Conservation (phyloP, 306 rosid genomes). For the Vigna reflexopilosa region DNA sequence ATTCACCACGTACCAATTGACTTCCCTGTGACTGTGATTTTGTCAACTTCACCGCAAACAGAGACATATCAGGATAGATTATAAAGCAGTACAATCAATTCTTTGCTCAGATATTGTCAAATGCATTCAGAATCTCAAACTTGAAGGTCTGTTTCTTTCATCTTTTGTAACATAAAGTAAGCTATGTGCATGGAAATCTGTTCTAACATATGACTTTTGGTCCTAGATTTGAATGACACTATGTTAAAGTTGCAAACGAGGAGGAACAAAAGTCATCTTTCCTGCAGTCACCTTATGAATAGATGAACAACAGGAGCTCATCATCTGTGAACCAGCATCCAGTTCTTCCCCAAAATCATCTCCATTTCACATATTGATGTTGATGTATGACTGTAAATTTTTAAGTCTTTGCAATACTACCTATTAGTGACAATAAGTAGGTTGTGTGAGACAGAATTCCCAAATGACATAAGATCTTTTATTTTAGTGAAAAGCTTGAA, state of each 20-base stretch:
- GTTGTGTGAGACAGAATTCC: slow-evolving; percentile 58
- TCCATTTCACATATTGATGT: slow-evolving; percentile 27
- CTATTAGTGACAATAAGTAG: slow-evolving; percentile 48
- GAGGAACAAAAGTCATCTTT: slow-evolving; percentile 13
- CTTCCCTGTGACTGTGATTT: too few species aligned
- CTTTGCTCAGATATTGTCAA: neutral
- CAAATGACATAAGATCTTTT: slow-evolving; percentile 35
- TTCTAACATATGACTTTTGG: slow-evolving; percentile 39
- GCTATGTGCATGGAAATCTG: slow-evolving; percentile 1
- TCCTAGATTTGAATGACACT: slow-evolving; percentile 14
- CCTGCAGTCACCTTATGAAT: neutral
- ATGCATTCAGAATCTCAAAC: slow-evolving; percentile 27
- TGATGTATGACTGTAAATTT: neutral
- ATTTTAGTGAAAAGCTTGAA: too few species aligned
- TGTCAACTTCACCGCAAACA: too few species aligned
- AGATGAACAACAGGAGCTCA: slow-evolving; percentile 5
- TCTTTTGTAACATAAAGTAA: slow-evolving; percentile 13
- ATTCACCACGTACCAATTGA: too few species aligned
- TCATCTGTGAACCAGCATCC: slow-evolving; percentile 6
- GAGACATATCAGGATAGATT: neutral
- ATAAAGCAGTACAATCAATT: slow-evolving; percentile 37
- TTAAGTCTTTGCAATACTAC: neutral
- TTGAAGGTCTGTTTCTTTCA: slow-evolving; percentile 30
- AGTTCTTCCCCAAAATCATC: slow-evolving; percentile 19
- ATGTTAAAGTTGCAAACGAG: slow-evolving; percentile 30